Evolutionary conservation across 805 yeast species (phyloP), one percentile per base, ranked within the genome.

Genomic region (Scheffersomyces coipomensis): DNA sequence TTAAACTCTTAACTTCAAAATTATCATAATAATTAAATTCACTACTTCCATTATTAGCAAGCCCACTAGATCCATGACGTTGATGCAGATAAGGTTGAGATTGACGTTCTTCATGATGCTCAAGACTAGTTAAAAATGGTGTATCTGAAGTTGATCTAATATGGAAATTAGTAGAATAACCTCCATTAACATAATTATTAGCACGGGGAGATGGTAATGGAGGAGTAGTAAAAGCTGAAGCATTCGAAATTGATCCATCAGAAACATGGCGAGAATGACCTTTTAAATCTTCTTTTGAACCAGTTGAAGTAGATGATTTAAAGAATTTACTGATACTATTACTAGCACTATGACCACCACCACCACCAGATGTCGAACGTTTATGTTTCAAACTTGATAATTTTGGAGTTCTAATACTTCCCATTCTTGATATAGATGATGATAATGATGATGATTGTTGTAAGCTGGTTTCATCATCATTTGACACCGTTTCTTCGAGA

Each of bases 121-220:
- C 58, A 18, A 41, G 41, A 22, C 43, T 44, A 10, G 55, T 45
- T 19, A 55, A 30, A 39, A 56, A 58, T 11, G 58, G 58, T 9
- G 77, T 65, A 38, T 74, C 79, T 2, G 78, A 71, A 1, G 66
- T 55, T 1, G 77, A 65, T 43, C 79, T 60, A 5, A 49, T 38
- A 47, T 75, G 79, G 13, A 19, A 19, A 13, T 49, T 49, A 23
- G 55, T 45, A 12, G 43, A 15, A 7, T 52, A 39, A 13, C 18
- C 17, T 13, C 15, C 15, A n/a, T n/a, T n/a, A n/a, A n/a, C n/a
- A 27, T 27, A 27, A 27, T 5, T 18, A 8, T 17, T 13, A 13
- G 18, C 18, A 13, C 30, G 30, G 15, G 30, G 30, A 13, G 44
- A 40, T 2, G 78, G 75, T 24, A 75, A 48, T 13, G 76, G 75